A percentile compares a stretch with the other conserved stretches of the same genome.
These are phyloP conservation scores for Camellia sinensis DNA, from an alignment of 148 eudicot species.

Conservation along the genomic window DNA sequence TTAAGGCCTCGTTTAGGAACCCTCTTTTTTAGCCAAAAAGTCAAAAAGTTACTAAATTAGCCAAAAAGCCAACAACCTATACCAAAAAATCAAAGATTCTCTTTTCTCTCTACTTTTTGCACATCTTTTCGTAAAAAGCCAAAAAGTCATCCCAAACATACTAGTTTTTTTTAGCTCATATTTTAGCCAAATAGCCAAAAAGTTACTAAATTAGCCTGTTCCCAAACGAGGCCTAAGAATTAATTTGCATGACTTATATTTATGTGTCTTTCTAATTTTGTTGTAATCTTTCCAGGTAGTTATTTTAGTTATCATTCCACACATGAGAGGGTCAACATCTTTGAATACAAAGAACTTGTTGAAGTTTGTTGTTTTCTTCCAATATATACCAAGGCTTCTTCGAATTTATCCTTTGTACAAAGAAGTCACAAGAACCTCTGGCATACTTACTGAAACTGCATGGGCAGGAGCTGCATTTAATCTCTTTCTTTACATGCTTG, in stretches of 20 bases:
- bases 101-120: too few species aligned
- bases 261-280: conserved; percentile 16
- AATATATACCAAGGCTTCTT: conserved; percentile 83
- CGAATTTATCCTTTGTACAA: conserved; percentile 66
- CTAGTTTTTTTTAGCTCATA: too few species aligned
- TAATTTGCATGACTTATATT: not conserved
- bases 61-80: too few species aligned
- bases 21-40: too few species aligned
- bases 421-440: conserved; percentile 87
- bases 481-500: conserved; percentile 94
- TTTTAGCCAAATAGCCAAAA: too few species aligned
- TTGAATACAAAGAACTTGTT: conserved; percentile 71
- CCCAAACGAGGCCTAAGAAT: too few species aligned
- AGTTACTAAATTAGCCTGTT: too few species aligned
- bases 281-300: conserved; percentile 49
- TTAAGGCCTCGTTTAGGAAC: too few species aligned
- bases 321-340: conserved; percentile 51
- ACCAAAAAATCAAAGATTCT: too few species aligned
- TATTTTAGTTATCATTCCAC: conserved; percentile 47
- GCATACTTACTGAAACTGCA: conserved; percentile 95
- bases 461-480: conserved; percentile 99
- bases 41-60: too few species aligned
- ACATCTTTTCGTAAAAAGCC: too few species aligned
- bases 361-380: conserved; percentile 73
- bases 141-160: too few species aligned